Evolutionary conservation across 2,329 filamentous ascomycete species (phyloP), one percentile per base, ranked within the genome.

Genomic region (Claviceps humidiphila): DNA sequence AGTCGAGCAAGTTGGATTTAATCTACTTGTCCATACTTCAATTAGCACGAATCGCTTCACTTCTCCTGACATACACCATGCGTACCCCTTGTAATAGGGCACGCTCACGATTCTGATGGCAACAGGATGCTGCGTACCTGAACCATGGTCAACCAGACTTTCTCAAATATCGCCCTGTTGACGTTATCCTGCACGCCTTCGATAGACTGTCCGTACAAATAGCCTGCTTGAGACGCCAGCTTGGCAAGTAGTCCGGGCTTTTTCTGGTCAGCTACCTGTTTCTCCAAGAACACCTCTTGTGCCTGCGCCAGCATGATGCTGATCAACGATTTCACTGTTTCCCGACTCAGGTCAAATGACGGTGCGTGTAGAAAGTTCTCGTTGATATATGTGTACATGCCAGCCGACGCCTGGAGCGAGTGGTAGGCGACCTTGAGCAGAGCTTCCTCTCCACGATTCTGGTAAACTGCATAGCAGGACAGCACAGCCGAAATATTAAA

Each of bases 381-480:
- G 69, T 98, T 98, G 73, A 98, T 98, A 64, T 98, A 98, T 51
- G 91, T 97, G 68, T 97, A 98, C 93, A 98, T 98, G 72, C 93
- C 93, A 9, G 93, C 93, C 7, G 91, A 90, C 42, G 93, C 93
- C 68, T 98, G 93, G 72, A 97, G 97, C 20, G 90, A 96, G 68
- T 98, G 91, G 66, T 97, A 98, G 17, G 93, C 89, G 14, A 89
- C 91, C 72, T 98, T 98, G 65, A 97, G 79, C 38, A 91, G 91
- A 5, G 86, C 79, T 64, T 98, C 93, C 65, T 97, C 90, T 57
- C 87, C 86, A 49, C 93, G 83, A 60, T 93, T 90, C 70, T 98
- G 94, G 64, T 87, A 80, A 44, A 91, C 89, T 55, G 91, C 93
- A 75, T 98, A 89, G 64, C 91, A 96, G 51, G 91, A 97, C 20